Conservation (phyloP, 768 basidiomycete genomes). For the Agaricus sinodeliciosus region DNA sequence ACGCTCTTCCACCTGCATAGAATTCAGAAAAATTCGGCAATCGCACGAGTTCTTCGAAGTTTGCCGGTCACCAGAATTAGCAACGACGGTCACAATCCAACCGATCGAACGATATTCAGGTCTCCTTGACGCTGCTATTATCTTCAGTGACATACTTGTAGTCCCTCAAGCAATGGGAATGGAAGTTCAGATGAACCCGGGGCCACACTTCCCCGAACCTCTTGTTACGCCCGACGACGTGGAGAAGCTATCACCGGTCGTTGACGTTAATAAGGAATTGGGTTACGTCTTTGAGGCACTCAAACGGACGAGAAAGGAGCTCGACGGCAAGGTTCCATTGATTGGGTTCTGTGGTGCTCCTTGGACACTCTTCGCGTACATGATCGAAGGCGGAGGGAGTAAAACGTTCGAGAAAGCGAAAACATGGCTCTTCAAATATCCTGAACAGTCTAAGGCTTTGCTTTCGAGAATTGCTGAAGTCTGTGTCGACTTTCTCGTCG, state of each 20-base stretch:
- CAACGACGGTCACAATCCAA: constrained; percentile 86
- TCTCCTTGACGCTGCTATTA: constrained; percentile 91
- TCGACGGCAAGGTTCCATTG: constrained; percentile 86
- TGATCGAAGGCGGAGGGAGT: constrained; percentile 94
- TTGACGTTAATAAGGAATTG: constrained; percentile 80
- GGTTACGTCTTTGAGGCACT: constrained; percentile 93
- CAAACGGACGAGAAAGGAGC: constrained; percentile 69
- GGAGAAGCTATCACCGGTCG: constrained; percentile 46
- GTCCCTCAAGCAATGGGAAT: constrained; percentile 97
- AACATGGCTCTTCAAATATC: constrained; percentile 90
- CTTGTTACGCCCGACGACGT: constrained; percentile 74
- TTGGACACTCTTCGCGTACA: constrained; percentile 97
- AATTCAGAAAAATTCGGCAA: constrained; percentile 84
- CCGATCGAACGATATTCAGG: constrained; percentile 86
- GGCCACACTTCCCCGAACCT: constrained; percentile 83
- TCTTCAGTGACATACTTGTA: constrained; percentile 98
- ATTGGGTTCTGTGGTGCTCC: constrained; percentile 98
- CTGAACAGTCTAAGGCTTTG: constrained; percentile 74
- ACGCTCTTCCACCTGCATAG: constrained; percentile 29
- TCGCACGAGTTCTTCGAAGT: constrained; percentile 92
- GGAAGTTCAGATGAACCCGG: constrained; percentile 91
- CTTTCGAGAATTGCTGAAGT: constrained; percentile 79
- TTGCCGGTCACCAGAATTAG: constrained; percentile 87
- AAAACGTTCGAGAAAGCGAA: constrained; percentile 90
- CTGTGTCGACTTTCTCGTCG: constrained; percentile 85